Percentiles rank a stretch among this genome's conserved stretches.
These are phyloP conservation scores for Tremella fuciformis DNA, from an alignment of 768 basidiomycete genomes.

Conservation along the genomic window DNA sequence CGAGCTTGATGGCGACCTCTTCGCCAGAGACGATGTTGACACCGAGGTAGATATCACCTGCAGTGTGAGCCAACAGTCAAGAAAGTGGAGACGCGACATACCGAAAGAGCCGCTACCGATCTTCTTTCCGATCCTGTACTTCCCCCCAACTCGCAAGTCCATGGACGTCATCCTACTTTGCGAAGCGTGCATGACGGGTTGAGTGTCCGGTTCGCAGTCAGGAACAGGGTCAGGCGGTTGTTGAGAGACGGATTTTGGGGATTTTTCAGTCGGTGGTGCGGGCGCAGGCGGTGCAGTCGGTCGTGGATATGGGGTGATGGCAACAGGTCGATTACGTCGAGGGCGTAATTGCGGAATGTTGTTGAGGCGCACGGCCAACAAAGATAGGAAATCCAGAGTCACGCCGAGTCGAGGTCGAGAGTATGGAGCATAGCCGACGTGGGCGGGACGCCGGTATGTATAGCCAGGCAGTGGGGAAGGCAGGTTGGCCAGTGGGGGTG, in stretches of 20 bases:
- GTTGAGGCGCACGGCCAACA: neutral
- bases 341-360: slow-evolving; percentile 3
- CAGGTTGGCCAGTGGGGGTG: slow-evolving; percentile 3
- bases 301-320: neutral
- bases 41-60: slow-evolving; percentile 98
- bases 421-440: slow-evolving; percentile 1
- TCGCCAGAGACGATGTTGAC: slow-evolving; percentile 99
- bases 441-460: slow-evolving; percentile 3
- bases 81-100: slow-evolving; percentile 56
- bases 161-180: slow-evolving; percentile 41
- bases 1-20: slow-evolving; percentile 99
- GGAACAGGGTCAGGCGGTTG: too few species aligned
- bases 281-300: neutral
- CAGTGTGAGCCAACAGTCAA: slow-evolving; percentile 21
- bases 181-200: slow-evolving; percentile 2
- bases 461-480: slow-evolving; percentile 2
- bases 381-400: slow-evolving; percentile 2
- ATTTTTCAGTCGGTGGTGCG: too few species aligned
- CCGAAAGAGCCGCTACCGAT: slow-evolving; percentile 98
- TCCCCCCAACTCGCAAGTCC: slow-evolving; percentile 50
- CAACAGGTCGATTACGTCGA: neutral
- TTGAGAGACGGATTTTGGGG: too few species aligned
- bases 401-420: slow-evolving; percentile 4
- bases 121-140: slow-evolving; percentile 98
- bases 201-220: too few species aligned